Conservation (phyloP, 441 rosid genomes). For the Adansonia madagascariensis region DNA sequence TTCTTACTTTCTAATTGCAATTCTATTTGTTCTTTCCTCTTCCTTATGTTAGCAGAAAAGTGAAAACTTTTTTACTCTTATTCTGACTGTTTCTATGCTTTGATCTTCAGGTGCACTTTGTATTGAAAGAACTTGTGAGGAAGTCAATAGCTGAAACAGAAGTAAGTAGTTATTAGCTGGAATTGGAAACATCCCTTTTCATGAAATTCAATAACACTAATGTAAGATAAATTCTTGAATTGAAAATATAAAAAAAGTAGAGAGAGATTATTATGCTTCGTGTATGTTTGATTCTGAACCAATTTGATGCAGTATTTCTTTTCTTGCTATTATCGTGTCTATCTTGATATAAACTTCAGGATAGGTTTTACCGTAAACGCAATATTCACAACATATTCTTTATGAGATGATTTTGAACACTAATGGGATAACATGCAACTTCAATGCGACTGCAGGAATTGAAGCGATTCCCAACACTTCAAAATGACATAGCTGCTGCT, state of each 20-base stretch:
- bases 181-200: conserved; percentile 6
- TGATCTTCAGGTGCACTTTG: conserved; percentile 77
- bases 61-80: neutral
- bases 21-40: neutral
- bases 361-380: too few relatives aligned
- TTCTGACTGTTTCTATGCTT: conserved; percentile 20
- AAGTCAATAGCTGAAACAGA: conserved; percentile 90
- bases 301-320: neutral
- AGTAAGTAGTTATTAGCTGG: conserved; percentile 48
- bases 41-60: neutral
- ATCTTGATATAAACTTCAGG: too few relatives aligned
- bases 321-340: too few relatives aligned
- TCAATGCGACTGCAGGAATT: conserved; percentile 63
- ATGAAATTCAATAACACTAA: neutral
- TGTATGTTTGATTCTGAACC: neutral
- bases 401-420: neutral
- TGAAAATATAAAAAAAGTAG: neutral
- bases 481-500: conserved; percentile 88
- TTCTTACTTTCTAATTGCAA: neutral
- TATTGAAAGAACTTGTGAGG: conserved; percentile 94
- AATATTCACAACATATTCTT: conserved; percentile 8
- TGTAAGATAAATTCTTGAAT: neutral
- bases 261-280: neutral
- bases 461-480: conserved; percentile 90
- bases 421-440: conserved; percentile 10